phyloP scores from a whole-genome alignment of 257 asterid species.

The Avicennia marina region DNA sequence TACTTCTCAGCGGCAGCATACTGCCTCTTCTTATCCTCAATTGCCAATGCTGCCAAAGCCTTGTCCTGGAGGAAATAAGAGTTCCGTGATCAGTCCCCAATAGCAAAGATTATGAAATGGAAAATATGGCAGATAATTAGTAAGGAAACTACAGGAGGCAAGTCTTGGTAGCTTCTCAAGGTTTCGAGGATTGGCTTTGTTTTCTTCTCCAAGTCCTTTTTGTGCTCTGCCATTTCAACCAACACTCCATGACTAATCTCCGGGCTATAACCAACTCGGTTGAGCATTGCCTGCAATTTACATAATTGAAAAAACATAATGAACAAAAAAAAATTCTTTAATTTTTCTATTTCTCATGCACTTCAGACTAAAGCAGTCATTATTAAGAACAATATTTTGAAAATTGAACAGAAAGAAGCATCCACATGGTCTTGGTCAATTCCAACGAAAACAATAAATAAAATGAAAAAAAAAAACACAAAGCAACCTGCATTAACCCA shows the following conservation, averaged over 20 bases:
- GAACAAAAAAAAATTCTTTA: too few relatives aligned
- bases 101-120: background rate
- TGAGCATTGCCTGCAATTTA: slow-evolving; percentile 84
- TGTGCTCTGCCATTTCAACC: slow-evolving; percentile 98
- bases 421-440: too few relatives aligned
- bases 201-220: slow-evolving; percentile 87
- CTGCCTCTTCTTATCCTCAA: slow-evolving; percentile 94
- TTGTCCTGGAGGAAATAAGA: slow-evolving; percentile 51
- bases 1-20: slow-evolving; percentile 94
- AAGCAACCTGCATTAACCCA: too few relatives aligned
- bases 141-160: slow-evolving; percentile 71
- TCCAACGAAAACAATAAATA: too few relatives aligned
- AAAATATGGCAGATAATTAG: background rate
- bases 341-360: too few relatives aligned
- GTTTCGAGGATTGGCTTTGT: slow-evolving; percentile 93
- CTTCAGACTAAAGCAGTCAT: too few relatives aligned
- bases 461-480: too few relatives aligned
- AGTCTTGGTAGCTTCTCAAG: slow-evolving; percentile 95
- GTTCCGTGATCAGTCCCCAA: background rate
- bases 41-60: slow-evolving; percentile 95
- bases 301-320: too few relatives aligned
- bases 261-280: slow-evolving; percentile 87
- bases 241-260: slow-evolving; percentile 91
- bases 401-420: too few relatives aligned
- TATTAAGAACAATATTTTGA: too few relatives aligned